Percentiles rank a stretch among this genome's conserved stretches.
These are phyloP conservation scores for Suillus ampliporus DNA, from an alignment of 768 basidiomycete genomes.

Conservation along the genomic window DNA sequence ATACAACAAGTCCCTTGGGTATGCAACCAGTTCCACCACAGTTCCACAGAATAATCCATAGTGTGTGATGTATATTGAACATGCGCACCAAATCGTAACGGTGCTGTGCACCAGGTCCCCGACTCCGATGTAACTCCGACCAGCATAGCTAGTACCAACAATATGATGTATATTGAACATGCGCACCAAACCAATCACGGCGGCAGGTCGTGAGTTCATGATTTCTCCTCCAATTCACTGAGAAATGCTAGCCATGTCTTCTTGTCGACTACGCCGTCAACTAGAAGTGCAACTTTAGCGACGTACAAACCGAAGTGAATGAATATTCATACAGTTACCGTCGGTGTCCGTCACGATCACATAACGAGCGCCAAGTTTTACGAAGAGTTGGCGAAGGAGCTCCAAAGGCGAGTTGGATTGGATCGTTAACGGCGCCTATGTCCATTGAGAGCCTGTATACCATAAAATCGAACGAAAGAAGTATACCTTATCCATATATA, in stretches of 20 bases:
- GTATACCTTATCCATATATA: conserved; percentile 88
- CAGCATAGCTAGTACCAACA: too few relatives aligned
- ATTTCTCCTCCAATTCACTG: conserved; percentile 70
- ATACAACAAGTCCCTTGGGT: background rate
- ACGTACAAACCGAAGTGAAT: conserved; percentile 18
- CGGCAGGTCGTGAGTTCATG: background rate
- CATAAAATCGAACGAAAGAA: background rate
- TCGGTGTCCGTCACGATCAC: conserved; percentile 83
- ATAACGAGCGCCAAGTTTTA: conserved; percentile 91
- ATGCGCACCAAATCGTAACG: background rate
- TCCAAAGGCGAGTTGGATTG: conserved; percentile 87
- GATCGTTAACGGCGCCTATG: conserved; percentile 85
- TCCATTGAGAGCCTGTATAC: background rate
- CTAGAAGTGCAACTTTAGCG: conserved; percentile 40
- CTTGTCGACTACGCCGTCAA: conserved; percentile 92
- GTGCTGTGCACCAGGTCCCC: too few relatives aligned
- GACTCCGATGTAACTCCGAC: too few relatives aligned
- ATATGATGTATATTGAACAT: background rate
- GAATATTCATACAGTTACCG: conserved; percentile 68
- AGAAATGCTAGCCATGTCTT: conserved; percentile 93
- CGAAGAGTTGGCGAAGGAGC: conserved; percentile 91
- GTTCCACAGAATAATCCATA: background rate
- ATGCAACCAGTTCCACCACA: background rate
- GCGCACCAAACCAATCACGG: background rate
- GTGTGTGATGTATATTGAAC: background rate